Conservation (phyloP, 768 basidiomycete genomes). For the Lactarius pseudohatsudake region DNA sequence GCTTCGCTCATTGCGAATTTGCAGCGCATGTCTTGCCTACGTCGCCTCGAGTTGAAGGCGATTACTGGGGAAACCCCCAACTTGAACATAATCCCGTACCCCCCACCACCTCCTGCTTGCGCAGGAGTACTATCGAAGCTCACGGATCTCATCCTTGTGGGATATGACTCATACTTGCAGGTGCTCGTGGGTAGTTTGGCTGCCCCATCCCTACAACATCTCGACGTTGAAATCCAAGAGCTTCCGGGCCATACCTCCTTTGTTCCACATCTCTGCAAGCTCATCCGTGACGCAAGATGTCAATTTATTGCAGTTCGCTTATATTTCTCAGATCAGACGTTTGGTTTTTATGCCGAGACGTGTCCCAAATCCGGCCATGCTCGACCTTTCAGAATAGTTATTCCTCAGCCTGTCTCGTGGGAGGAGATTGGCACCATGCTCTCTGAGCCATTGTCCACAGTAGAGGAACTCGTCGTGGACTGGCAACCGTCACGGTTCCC, state of each 20-base stretch:
- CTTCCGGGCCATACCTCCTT: neutral
- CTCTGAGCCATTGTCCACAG: no score
- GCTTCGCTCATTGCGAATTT: neutral
- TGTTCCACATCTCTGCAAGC: neutral
- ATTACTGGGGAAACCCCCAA: no score
- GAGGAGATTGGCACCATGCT: no score
- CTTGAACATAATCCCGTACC: accelerated
- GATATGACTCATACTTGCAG: neutral
- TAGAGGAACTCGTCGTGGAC: neutral
- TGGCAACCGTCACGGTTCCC: neutral
- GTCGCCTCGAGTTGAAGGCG: neutral
- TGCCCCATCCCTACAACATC: constrained; percentile 2
- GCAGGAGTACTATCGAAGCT: neutral
- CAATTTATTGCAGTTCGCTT: neutral
- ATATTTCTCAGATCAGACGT: accelerated
- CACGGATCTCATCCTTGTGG: neutral
- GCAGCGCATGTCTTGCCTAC: constrained; percentile 6
- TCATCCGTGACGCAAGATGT: neutral
- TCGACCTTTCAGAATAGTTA: no score
- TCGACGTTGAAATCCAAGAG: neutral
- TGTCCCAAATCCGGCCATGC: neutral
- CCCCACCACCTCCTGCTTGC: no score
- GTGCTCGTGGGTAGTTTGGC: neutral
- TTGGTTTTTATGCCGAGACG: neutral
- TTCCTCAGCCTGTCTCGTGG: no score